Evolutionary conservation across 2,329 filamentous ascomycete genomes (phyloP).

Genomic region (Ceratocystiopsis minuta): DNA sequence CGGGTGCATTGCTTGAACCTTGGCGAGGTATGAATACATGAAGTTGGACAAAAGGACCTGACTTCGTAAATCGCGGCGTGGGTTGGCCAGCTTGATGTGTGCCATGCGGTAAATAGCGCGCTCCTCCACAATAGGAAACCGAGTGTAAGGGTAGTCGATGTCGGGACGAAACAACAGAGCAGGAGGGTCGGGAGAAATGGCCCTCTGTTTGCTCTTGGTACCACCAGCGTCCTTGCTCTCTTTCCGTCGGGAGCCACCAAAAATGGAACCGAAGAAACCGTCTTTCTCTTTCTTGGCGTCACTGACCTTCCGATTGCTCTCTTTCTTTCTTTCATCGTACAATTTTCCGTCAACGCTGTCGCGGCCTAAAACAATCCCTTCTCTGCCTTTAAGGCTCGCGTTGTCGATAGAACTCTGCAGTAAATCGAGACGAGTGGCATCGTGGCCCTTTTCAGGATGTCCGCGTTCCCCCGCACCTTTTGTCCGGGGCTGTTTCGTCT

Average conservation of each 20-base stretch:
- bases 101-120: slow-evolving; percentile 96
- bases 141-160: slow-evolving; percentile 88
- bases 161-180: slow-evolving; percentile 62
- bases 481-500: slow-evolving; percentile 35
- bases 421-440: slow-evolving; percentile 69
- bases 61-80: slow-evolving; percentile 74
- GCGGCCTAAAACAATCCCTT: slow-evolving; percentile 70
- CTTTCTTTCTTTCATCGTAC: slow-evolving; percentile 69
- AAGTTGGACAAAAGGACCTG: slow-evolving; percentile 97
- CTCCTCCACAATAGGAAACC: slow-evolving; percentile 90
- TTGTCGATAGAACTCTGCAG: slow-evolving; percentile 75
- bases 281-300: slow-evolving; percentile 84
- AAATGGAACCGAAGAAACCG: slow-evolving; percentile 82
- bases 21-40: slow-evolving; percentile 98
- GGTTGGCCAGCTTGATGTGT: slow-evolving; percentile 97
- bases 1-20: slow-evolving; percentile 97
- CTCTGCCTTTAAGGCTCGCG: slow-evolving; percentile 45
- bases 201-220: slow-evolving; percentile 58
- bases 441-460: slow-evolving; percentile 39
- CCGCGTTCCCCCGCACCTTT: slow-evolving; percentile 45
- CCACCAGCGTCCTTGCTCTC: slow-evolving; percentile 53
- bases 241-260: slow-evolving; percentile 80
- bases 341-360: slow-evolving; percentile 53
- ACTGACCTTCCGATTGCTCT: slow-evolving; percentile 52
- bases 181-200: slow-evolving; percentile 61